A percentile compares a stretch with the other conserved stretches of the same genome.
phyloP scores from a whole-genome alignment of 306 rosid species.

The Ammopiptanthus mongolicus region DNA sequence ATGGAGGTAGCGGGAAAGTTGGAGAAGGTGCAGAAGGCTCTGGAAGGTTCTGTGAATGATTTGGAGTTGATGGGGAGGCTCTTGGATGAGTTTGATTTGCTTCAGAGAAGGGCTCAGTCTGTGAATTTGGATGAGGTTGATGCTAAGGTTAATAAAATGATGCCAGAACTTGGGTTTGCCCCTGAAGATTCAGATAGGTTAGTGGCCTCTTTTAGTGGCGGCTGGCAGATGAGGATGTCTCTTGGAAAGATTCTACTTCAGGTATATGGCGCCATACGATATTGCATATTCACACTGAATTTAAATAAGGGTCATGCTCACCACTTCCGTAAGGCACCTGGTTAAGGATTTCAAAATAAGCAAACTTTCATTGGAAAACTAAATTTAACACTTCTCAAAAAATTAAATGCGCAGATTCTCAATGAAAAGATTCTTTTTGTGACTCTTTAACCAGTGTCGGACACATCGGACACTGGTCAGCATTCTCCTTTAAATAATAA shows the following conservation, averaged over 20 bases:
- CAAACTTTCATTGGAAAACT: no score
- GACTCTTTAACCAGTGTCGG: no score
- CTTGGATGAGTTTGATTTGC: slow-evolving; percentile 88
- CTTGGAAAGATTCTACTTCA: slow-evolving; percentile 95
- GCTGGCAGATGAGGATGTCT: slow-evolving; percentile 99
- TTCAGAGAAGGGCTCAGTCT: slow-evolving; percentile 75
- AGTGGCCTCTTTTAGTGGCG: slow-evolving; percentile 93
- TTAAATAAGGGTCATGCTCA: no score
- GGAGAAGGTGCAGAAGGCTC: slow-evolving; percentile 90
- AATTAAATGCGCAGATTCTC: no score
- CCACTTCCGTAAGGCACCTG: no score
- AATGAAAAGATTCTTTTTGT: no score
- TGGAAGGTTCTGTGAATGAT: slow-evolving; percentile 71
- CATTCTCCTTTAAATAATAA: not conserved
- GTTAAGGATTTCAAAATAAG: no score
- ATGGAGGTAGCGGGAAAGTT: slow-evolving; percentile 76
- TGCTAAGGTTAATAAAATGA: slow-evolving; percentile 69
- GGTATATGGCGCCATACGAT: slow-evolving; percentile 35
- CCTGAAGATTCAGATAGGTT: slow-evolving; percentile 81
- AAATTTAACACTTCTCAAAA: no score
- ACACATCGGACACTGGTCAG: no score
- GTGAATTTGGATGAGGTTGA: slow-evolving; percentile 71
- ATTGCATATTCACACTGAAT: not conserved
- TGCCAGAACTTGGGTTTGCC: slow-evolving; percentile 89
- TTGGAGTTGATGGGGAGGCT: slow-evolving; percentile 94